Base-by-base conservation (phyloP, 441 rosid species). In the Kokia cookei region DNA sequence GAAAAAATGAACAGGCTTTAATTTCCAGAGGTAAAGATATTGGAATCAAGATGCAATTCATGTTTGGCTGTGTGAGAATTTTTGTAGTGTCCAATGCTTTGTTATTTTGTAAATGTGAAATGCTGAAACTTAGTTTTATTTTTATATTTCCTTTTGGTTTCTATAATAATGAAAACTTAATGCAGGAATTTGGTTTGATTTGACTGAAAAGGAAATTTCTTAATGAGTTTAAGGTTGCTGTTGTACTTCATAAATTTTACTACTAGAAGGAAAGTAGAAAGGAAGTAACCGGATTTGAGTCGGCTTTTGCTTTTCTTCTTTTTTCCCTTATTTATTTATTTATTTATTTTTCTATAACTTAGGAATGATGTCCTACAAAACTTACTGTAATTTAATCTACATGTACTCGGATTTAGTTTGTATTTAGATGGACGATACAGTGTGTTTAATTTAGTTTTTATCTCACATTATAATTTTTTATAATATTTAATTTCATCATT, bases 231-330 rank as follows among this genome's bases (percentile, higher is more conserved):
- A 5, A 27, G 17, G 69, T 7, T 53, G 10, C 1, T n/a, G 11
- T 53, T 53, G 19, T 5, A 53, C 32, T 26, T 19, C 70, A 42
- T 14, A 27, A 59, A 19, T 27, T 70, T 35, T 55, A 57, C 32
- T 42, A 26, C 29, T 12, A 57, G 59, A 57, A 37, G 32, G 45
- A 7, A 22, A 32, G 13, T 13, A 24, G 14, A 24, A 24, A 54
- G 26, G 37, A 24, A 54, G 27, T 22, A 19, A 70, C 73, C 7
- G 64, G 42, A 9, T 29, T 66, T 73, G 81, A 60, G 69, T 70
- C 57, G 78, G 73, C 69, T 29, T 29, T 29, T 29, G 35, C 5
- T 29, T 1, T 4, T 4, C 35, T 29, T 4, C 5, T 29, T 29
- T 29, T 29, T 29, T 29, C 22, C 22, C 17, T 51, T 51, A 4